Conservation (phyloP, 2,329 filamentous ascomycete species). For the Bipolaris bicolor region DNA sequence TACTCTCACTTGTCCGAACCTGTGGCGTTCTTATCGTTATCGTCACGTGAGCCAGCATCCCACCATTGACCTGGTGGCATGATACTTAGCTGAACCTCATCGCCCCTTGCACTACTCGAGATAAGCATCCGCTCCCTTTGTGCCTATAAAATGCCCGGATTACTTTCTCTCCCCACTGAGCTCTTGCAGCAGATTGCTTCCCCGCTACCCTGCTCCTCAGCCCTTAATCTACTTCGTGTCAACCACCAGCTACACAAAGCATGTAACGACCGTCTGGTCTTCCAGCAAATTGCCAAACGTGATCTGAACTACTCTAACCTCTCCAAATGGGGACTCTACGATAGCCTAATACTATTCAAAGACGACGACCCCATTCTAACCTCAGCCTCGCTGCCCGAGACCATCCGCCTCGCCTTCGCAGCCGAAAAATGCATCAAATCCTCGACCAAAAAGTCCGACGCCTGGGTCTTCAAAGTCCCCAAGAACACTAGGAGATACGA, state of each 20-base stretch:
- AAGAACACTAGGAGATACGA: conserved; percentile 3
- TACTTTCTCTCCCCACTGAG: conserved; percentile 24
- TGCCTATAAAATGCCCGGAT: background rate
- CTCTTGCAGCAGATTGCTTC: conserved; percentile 29
- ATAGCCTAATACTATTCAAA: conserved; percentile 9
- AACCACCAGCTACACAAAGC: conserved; percentile 20
- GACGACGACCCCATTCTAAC: conserved; percentile 16
- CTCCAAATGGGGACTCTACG: too few species aligned
- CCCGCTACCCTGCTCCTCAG: conserved; percentile 24
- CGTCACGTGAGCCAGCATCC: conserved; percentile 3
- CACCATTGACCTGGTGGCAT: background rate
- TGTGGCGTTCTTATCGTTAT: background rate
- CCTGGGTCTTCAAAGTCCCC: conserved; percentile 4
- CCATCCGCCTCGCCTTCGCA: conserved; percentile 24
- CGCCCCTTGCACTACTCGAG: background rate
- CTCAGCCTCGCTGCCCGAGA: conserved; percentile 10
- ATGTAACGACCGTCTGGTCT: conserved; percentile 27
- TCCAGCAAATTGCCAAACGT: conserved; percentile 22
- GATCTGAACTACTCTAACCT: background rate
- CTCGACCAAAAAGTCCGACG: background rate
- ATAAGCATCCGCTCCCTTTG: too few species aligned
- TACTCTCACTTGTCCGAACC: too few species aligned
- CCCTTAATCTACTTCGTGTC: conserved; percentile 19
- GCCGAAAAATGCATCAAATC: conserved; percentile 18
- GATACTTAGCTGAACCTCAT: background rate